Evolutionary conservation across 768 basidiomycete species (phyloP).

Genomic region (Thelephora aurantiotincta): DNA sequence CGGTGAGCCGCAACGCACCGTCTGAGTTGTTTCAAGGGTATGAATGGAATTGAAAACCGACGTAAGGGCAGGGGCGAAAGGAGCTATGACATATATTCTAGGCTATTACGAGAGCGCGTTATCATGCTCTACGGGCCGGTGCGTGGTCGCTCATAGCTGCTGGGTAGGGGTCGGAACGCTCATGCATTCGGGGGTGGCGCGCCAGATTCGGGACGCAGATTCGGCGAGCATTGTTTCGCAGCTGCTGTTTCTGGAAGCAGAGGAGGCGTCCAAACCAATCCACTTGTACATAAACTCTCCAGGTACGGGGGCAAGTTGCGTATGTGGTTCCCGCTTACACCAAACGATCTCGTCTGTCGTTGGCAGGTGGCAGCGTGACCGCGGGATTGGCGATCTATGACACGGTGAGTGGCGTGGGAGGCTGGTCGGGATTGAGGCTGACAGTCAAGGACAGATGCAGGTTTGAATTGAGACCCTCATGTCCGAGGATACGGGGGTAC

Average conservation of each 20-base stretch:
- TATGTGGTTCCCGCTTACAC: no score
- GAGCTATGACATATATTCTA: conserved; percentile 93
- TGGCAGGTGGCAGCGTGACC: conserved; percentile 61
- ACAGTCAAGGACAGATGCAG: conserved; percentile 45
- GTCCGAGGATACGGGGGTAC: background rate
- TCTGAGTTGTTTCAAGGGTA: no score
- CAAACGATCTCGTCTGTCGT: background rate
- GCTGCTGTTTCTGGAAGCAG: conserved; percentile 89
- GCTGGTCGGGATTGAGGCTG: background rate
- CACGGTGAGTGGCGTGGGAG: conserved; percentile 44
- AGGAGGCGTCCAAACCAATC: conserved; percentile 87
- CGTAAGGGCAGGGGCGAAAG: conserved; percentile 70
- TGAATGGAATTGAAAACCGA: no score
- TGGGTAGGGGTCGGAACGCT: background rate
- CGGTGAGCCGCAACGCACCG: conserved; percentile 29
- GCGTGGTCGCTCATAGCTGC: conserved; percentile 14
- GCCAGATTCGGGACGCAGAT: conserved; percentile 78
- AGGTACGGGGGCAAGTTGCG: conserved; percentile 24
- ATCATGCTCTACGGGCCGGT: conserved; percentile 94
- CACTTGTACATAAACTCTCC: conserved; percentile 97
- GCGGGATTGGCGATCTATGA: conserved; percentile 96
- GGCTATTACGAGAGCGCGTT: conserved; percentile 83
- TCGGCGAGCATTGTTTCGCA: conserved; percentile 85
- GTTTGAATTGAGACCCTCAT: conserved; percentile 23
- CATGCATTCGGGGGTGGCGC: background rate